Percentiles rank a stretch among this genome's conserved stretches.
phyloP scores from a whole-genome alignment of 371 early-diverging fungal genomes.

The Batrachochytrium dendrobatidis region DNA sequence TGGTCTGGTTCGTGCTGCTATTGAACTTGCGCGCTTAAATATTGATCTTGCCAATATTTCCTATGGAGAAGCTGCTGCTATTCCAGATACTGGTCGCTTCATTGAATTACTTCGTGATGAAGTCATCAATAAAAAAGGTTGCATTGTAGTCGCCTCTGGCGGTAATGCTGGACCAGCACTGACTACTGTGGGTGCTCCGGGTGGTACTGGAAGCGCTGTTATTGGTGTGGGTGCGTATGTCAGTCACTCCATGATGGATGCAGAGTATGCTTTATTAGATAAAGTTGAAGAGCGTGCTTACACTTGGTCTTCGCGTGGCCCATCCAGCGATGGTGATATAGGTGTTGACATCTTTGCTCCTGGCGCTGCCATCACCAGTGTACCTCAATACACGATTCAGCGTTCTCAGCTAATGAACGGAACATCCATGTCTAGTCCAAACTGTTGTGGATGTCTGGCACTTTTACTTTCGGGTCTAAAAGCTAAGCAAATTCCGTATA shows the following conservation, averaged over 20 bases:
- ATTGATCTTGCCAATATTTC: constrained; percentile 93
- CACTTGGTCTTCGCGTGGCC: constrained; percentile 90
- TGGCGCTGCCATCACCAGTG: constrained; percentile 86
- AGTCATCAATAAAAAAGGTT: constrained; percentile 71
- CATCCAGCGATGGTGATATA: constrained; percentile 75
- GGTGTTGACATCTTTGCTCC: constrained; percentile 69
- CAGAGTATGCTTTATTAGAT: constrained; percentile 78
- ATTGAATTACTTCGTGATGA: constrained; percentile 70
- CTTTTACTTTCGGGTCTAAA: constrained; percentile 72
- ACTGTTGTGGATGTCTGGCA: constrained; percentile 70
- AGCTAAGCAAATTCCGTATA: constrained; percentile 55
- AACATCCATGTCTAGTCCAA: constrained; percentile 81
- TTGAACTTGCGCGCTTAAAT: constrained; percentile 65
- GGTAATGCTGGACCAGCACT: constrained; percentile 91
- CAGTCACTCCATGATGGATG: constrained; percentile 74
- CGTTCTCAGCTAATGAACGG: constrained; percentile 83
- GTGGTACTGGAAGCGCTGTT: constrained; percentile 62
- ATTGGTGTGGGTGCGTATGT: constrained; percentile 92
- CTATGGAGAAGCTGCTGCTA: constrained; percentile 76
- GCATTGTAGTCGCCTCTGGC: constrained; percentile 81
- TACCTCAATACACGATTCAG: constrained; percentile 78
- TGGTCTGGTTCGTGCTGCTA: constrained; percentile 77
- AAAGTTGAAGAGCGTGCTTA: constrained; percentile 67
- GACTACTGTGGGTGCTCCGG: constrained; percentile 77
- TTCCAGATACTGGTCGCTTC: constrained; percentile 72